A percentile compares a stretch with the other conserved stretches of the same genome.
phyloP scores from a whole-genome alignment of 345 rosid species.

The Lagerstroemia speciosa region DNA sequence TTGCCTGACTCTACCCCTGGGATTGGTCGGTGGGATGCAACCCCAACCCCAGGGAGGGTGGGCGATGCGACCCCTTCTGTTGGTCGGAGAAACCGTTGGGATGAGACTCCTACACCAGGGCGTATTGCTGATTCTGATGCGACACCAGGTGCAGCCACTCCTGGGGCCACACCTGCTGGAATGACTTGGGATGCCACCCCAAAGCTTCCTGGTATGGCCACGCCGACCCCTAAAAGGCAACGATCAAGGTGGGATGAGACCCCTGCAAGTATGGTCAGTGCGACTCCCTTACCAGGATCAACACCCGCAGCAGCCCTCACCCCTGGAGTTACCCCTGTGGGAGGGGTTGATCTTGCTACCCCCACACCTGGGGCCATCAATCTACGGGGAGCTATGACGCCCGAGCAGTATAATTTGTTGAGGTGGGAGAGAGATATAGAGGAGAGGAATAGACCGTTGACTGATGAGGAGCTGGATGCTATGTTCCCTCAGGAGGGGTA shows the following conservation, averaged over 20 bases:
- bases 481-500: conserved; percentile 93
- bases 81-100: conserved; percentile 91
- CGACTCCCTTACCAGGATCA: conserved; percentile 81
- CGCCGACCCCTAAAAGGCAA: conserved; percentile 88
- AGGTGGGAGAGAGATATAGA: conserved; percentile 99
- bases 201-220: conserved; percentile 51
- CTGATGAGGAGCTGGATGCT: conserved; percentile 95
- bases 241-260: conserved; percentile 99
- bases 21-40: conserved; percentile 90
- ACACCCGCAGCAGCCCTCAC: conserved; percentile 78
- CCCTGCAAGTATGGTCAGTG: conserved; percentile 96
- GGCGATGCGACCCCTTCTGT: conserved; percentile 70
- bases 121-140: conserved; percentile 81
- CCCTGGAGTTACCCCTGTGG: conserved; percentile 89
- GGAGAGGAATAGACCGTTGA: conserved; percentile 90
- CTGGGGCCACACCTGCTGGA: conserved; percentile 94
- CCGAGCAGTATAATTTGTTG: conserved; percentile 79
- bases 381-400: conserved; percentile 68
- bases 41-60: conserved; percentile 75
- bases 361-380: conserved; percentile 74
- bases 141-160: conserved; percentile 83
- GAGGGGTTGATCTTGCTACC: conserved; percentile 75
- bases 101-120: conserved; percentile 96
- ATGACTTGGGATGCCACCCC: conserved; percentile 97
- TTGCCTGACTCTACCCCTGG: conserved; percentile 77